Percentiles rank a stretch among this genome's conserved stretches.
These are phyloP conservation scores for Picochlorum sp. DNA, from an alignment of 139 green algal species.

Conservation along the genomic window DNA sequence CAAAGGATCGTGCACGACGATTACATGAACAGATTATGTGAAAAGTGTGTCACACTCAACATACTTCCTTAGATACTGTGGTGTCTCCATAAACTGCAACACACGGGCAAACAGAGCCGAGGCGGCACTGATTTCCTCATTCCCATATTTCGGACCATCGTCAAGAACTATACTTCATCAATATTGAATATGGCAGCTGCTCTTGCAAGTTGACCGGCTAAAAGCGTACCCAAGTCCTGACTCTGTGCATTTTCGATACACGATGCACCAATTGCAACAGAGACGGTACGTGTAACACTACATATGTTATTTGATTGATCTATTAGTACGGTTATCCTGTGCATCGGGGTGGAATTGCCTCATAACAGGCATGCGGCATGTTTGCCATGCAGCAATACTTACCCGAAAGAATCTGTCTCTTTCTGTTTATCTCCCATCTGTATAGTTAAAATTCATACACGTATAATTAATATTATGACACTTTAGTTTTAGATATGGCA, in stretches of 20 bases:
- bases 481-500: too few relatives aligned
- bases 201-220: constrained; percentile 63
- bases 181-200: constrained; percentile 70
- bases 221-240: constrained; percentile 53
- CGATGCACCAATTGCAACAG: constrained; percentile 61
- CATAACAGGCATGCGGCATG: not conserved
- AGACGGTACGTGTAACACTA: constrained; percentile 38
- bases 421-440: too few relatives aligned
- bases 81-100: constrained; percentile 80
- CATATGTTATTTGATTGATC: not conserved
- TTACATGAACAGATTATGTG: not conserved
- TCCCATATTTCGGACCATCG: constrained; percentile 19
- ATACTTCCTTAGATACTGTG: constrained; percentile 72
- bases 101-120: constrained; percentile 66
- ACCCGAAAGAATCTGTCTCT: too few relatives aligned
- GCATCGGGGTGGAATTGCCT: not conserved
- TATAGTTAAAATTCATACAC: too few relatives aligned
- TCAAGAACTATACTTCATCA: constrained; percentile 74
- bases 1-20: constrained; percentile 13
- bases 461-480: too few relatives aligned
- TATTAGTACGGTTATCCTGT: not conserved
- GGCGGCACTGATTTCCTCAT: constrained; percentile 19
- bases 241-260: constrained; percentile 67
- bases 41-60: not conserved
- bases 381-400: too few relatives aligned